These are phyloP conservation scores for Saturnispora sekii DNA, from an alignment of 805 yeast genomes.

Conservation along the genomic window DNA sequence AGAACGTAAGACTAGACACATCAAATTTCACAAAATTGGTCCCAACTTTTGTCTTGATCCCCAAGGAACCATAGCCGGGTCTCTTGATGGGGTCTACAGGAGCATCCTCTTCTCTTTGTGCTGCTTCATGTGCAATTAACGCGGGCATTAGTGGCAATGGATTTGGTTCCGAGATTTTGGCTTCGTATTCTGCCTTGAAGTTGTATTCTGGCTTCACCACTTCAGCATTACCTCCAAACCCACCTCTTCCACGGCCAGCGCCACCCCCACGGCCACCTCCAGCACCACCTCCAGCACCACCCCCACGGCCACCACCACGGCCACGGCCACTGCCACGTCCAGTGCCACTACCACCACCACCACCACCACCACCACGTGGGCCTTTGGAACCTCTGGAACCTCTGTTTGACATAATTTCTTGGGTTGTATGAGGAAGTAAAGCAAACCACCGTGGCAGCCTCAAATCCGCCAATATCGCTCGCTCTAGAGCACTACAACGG, in stretches of 20 bases:
- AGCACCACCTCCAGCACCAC: constrained; percentile 10
- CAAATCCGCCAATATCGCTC: too few species aligned
- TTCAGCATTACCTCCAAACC: constrained; percentile 11
- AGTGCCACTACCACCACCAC: constrained; percentile 5
- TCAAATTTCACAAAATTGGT: constrained; percentile 16
- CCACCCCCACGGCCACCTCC: constrained; percentile 15
- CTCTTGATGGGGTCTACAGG: constrained; percentile 13
- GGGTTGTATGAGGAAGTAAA: too few species aligned
- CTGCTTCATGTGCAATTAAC: constrained; percentile 9
- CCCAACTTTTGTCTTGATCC: constrained; percentile 18
- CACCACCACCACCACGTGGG: constrained; percentile 3
- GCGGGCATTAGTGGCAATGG: constrained; percentile 12
- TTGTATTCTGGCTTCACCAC: constrained; percentile 16
- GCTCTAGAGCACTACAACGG: too few species aligned
- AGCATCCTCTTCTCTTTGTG: constrained; percentile 10
- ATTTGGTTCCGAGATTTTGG: constrained; percentile 10
- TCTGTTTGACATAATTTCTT: neutral
- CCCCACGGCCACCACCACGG: constrained; percentile 11
- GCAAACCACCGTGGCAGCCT: too few species aligned
- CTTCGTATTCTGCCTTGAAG: constrained; percentile 14
- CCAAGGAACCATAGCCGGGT: constrained; percentile 20
- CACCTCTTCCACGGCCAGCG: constrained; percentile 12
- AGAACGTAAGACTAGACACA: constrained; percentile 13
- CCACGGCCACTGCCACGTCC: constrained; percentile 5
- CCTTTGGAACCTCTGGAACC: constrained; percentile 3